A percentile compares a stretch with the other conserved stretches of the same genome.
phyloP scores from a whole-genome alignment of 2,329 filamentous ascomycete species.

The Curvularia lunata region DNA sequence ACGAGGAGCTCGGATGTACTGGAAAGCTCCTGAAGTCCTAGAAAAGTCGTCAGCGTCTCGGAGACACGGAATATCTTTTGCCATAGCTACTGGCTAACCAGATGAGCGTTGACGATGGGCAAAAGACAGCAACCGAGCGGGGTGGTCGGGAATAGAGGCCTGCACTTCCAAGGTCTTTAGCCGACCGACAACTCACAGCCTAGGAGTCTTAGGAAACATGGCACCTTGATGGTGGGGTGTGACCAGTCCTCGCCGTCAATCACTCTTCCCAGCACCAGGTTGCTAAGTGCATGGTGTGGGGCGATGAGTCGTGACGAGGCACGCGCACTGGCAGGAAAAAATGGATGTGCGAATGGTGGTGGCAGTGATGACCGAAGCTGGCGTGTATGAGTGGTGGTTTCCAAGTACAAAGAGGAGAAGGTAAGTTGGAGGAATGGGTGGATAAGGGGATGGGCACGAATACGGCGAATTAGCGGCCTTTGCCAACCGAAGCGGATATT shows the following conservation, averaged over 20 bases:
- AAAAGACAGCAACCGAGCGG: constrained; percentile 12
- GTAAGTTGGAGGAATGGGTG: constrained; percentile 16
- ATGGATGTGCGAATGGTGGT: constrained; percentile 7
- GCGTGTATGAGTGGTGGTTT: constrained; percentile 5
- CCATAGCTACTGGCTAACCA: background rate
- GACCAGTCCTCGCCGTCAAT: background rate
- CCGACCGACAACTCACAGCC: constrained; percentile 21
- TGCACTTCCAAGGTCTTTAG: constrained; percentile 17
- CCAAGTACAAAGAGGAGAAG: constrained; percentile 7
- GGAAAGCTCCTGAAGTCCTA: background rate
- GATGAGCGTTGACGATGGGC: constrained; percentile 5
- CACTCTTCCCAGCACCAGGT: background rate
- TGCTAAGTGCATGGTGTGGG: constrained; percentile 10
- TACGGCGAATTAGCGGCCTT: constrained; percentile 32
- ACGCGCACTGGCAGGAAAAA: constrained; percentile 4
- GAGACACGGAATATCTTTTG: background rate
- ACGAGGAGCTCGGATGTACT: background rate
- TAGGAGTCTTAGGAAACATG: constrained; percentile 8
- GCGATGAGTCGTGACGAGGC: constrained; percentile 4
- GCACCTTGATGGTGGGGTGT: constrained; percentile 12
- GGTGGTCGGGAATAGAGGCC: constrained; percentile 1
- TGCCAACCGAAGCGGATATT: constrained; percentile 22
- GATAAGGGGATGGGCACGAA: constrained; percentile 11
- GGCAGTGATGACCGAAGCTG: constrained; percentile 16
- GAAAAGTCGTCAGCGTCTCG: background rate